A percentile compares a stretch with the other conserved stretches of the same genome.
These are phyloP conservation scores for Candida schatavii DNA, from an alignment of 805 yeast species.

Conservation along the genomic window DNA sequence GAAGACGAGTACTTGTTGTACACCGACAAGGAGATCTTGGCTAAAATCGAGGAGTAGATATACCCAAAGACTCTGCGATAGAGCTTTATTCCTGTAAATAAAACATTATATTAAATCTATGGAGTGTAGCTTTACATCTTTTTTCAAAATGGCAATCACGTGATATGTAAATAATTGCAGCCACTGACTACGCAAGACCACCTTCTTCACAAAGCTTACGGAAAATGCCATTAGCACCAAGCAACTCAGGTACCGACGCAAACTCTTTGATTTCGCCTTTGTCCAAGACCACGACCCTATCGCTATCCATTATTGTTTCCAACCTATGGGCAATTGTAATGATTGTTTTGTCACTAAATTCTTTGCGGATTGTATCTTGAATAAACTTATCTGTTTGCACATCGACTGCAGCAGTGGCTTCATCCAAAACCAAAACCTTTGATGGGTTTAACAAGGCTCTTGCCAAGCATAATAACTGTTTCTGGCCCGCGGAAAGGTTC, in stretches of 20 bases:
- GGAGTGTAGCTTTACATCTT: neutral
- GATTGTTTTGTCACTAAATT: conserved; percentile 23
- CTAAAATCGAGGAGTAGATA: conserved; percentile 60
- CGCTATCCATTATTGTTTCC: conserved; percentile 27
- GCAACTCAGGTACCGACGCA: conserved; percentile 30
- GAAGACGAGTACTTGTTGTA: conserved; percentile 79
- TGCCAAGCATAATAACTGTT: conserved; percentile 22
- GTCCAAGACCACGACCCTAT: conserved; percentile 23
- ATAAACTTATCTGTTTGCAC: conserved; percentile 26
- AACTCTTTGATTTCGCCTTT: conserved; percentile 24
- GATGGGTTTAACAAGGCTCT: conserved; percentile 20
- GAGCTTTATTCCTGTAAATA: neutral
- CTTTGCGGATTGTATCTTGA: conserved; percentile 24
- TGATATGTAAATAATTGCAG: too few relatives aligned
- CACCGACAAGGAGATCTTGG: conserved; percentile 93
- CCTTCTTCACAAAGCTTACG: conserved; percentile 39
- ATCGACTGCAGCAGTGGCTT: conserved; percentile 28
- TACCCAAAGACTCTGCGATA: neutral
- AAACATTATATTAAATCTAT: too few relatives aligned
- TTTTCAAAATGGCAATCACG: neutral
- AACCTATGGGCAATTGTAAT: conserved; percentile 28
- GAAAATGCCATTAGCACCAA: conserved; percentile 29
- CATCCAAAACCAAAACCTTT: conserved; percentile 20
- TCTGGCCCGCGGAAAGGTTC: conserved; percentile 25
- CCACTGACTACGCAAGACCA: conserved; percentile 19